These are phyloP conservation scores for Lachancea kluyveri DNA, from an alignment of 805 yeast genomes.

Conservation along the genomic window DNA sequence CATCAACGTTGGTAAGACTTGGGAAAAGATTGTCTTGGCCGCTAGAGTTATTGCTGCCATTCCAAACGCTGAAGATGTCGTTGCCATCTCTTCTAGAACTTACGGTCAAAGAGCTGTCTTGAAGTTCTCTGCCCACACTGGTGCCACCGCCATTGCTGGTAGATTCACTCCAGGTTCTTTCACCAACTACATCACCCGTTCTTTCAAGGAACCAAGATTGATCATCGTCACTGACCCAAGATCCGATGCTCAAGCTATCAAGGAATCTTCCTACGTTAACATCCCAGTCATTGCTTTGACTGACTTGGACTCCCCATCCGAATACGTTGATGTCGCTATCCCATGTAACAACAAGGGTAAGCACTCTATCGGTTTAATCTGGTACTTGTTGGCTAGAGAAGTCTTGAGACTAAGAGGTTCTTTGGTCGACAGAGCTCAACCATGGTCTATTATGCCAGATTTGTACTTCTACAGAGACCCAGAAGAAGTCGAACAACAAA, in stretches of 20 bases:
- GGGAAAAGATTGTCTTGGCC: conserved; percentile 99
- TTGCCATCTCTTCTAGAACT: conserved; percentile 98
- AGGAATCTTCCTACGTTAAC: conserved; percentile 99
- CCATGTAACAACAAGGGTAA: conserved; percentile 99
- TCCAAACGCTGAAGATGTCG: conserved; percentile 97
- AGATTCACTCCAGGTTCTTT: conserved; percentile 99
- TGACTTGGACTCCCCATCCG: conserved; percentile 98
- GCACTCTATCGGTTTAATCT: conserved; percentile 98
- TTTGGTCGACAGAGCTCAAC: conserved; percentile 90
- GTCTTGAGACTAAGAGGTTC: conserved; percentile 98
- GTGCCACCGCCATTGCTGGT: conserved; percentile 99
- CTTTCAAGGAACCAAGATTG: conserved; percentile 99
- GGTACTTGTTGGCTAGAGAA: conserved; percentile 99
- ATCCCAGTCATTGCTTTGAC: conserved; percentile 99
- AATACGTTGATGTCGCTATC: conserved; percentile 98
- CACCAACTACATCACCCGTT: conserved; percentile 99
- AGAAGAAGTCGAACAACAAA: conserved; percentile 88
- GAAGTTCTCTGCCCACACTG: conserved; percentile 99
- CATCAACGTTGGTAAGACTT: conserved; percentile 97
- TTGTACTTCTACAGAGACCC: conserved; percentile 99
- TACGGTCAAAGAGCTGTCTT: conserved; percentile 99
- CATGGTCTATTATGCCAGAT: conserved; percentile 99
- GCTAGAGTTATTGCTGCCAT: conserved; percentile 99
- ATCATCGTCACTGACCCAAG: conserved; percentile 99
- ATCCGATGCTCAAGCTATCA: conserved; percentile 99